These are phyloP conservation scores for Ciborinia camelliae DNA, from an alignment of 2,329 filamentous ascomycete genomes.

Conservation along the genomic window DNA sequence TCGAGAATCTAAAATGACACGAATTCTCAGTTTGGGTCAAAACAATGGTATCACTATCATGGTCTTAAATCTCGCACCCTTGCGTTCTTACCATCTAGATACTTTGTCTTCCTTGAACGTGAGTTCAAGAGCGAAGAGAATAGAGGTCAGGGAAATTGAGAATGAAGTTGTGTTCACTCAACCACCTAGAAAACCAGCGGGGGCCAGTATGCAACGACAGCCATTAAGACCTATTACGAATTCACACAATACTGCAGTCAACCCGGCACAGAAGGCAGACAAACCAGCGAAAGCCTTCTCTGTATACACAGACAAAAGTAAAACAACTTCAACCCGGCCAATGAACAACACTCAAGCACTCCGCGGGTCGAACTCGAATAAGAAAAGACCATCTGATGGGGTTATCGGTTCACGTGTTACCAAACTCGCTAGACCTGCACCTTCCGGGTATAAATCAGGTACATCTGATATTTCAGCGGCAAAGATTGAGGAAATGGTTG, in stretches of 20 bases:
- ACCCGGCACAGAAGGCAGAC: conserved; percentile 53
- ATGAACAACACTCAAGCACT: conserved; percentile 29
- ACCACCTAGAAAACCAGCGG: conserved; percentile 54
- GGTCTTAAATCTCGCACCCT: conserved; percentile 89
- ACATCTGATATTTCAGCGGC: conserved; percentile 56
- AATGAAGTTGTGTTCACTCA: conserved; percentile 90
- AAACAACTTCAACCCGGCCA: conserved; percentile 41
- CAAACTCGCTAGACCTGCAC: conserved; percentile 45
- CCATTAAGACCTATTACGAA: conserved; percentile 75
- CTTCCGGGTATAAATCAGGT: conserved; percentile 32
- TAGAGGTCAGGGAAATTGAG: conserved; percentile 91
- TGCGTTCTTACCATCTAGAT: conserved; percentile 90
- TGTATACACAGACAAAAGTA: conserved; percentile 76
- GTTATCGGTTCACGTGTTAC: conserved; percentile 42
- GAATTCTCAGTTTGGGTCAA: conserved; percentile 86
- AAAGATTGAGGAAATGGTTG: conserved; percentile 86
- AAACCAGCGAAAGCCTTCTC: conserved; percentile 82
- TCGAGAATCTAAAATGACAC: conserved; percentile 90
- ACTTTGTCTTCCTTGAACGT: conserved; percentile 93
- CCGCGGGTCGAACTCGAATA: conserved; percentile 38
- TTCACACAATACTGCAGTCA: conserved; percentile 68
- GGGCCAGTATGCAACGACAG: conserved; percentile 57
- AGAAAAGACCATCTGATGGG: conserved; percentile 38
- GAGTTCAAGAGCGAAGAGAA: conserved; percentile 91
- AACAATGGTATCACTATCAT: conserved; percentile 95